Conservation (phyloP, 805 yeast genomes). For the Metschnikowia colocasiae region DNA sequence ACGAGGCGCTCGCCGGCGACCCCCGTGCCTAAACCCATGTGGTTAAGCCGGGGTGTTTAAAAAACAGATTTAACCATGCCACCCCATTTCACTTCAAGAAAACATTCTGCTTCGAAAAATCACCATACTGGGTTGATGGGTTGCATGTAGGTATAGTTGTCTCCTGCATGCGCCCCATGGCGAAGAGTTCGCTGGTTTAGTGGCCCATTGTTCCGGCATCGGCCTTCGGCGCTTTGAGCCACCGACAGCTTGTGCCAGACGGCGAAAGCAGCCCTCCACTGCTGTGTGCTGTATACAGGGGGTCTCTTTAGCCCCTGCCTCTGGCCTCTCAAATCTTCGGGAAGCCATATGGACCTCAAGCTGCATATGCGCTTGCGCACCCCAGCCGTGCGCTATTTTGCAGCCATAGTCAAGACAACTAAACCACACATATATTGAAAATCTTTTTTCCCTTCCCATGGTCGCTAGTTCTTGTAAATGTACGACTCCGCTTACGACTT, state of each 20-base stretch:
- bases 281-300: neutral
- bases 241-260: neutral
- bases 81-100: neutral
- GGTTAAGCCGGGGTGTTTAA: too few species aligned
- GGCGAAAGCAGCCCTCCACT: neutral
- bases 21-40: too few species aligned
- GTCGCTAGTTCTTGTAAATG: neutral
- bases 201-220: neutral
- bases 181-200: neutral
- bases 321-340: neutral
- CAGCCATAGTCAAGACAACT: conserved; percentile 5
- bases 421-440: neutral
- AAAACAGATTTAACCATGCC: too few species aligned
- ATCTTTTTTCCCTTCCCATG: neutral
- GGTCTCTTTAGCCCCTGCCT: neutral
- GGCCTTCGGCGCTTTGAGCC: neutral
- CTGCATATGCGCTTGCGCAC: conserved; percentile 10
- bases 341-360: neutral
- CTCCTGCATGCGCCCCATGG: neutral
- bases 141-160: neutral
- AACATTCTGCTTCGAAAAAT: neutral
- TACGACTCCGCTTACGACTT: conserved; percentile 9
- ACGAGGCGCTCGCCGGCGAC: neutral
- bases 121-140: neutral
- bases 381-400: conserved; percentile 10